Evolutionary conservation across 2,329 filamentous ascomycete species (phyloP), one percentile per base, ranked within the genome.

Genomic region (Bipolaris oryzae): DNA sequence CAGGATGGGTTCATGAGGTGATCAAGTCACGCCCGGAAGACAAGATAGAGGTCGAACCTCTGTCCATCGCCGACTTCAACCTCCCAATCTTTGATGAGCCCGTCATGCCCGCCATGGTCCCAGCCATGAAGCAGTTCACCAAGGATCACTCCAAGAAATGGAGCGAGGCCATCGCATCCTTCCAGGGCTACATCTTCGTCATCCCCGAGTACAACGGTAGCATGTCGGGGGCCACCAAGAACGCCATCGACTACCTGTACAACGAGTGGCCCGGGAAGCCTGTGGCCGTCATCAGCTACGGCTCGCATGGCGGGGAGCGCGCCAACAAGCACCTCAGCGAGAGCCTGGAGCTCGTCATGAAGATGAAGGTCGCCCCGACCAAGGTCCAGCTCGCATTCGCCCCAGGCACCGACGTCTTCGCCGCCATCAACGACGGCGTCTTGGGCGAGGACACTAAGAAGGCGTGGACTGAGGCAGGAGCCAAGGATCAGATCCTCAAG

Each of bases 231-330:
- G 79, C 76, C 6, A 72, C 84, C 46, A 88, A 88, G 76, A 88
- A 87, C 66, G 85, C 85, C 5, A 79, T 88, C 53, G 86, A 88
- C 68, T 87, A 85, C 64, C 77, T 88, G 0, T 81, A 78, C 62
- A 74, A 86, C 63, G 85, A 87, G 66, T 87, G 84, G 82, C 78
- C 72, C 21, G 82, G 80, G 7, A 87, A 87, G 69, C 81, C 84
- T 0, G 79, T 78, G 16, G 73, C 75, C 44, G 76, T 87, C 53
- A 78, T 87, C 23, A 82, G 78, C 53, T 87, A 87, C 71, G 85
- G 85, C 4, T 78, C 78, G 0, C 59, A 69, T 3, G 80, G 81
- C 31, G 81, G 80, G 2, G 47, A 53, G 42, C 42, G 48, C 48
- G 55, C 55, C 31, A 57, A 57, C 13, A 43, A 50, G 50, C 50